Conservation (phyloP, 2,329 filamentous ascomycete species). For the Trichoderma breve region DNA sequence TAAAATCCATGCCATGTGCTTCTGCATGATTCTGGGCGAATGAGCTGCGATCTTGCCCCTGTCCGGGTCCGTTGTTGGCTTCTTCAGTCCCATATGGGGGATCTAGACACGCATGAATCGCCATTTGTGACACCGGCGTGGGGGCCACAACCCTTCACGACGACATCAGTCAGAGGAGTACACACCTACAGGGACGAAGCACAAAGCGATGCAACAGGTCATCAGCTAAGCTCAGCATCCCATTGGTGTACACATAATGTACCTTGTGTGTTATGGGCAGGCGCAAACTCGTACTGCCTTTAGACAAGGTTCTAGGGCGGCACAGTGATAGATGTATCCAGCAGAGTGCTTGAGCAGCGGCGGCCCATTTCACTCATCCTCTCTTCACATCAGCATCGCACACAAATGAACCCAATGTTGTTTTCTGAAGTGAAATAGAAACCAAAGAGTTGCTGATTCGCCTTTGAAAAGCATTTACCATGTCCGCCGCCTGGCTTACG, state of each 20-base stretch:
- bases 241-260: neutral
- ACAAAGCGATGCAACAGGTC: neutral
- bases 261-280: neutral
- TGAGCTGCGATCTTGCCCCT: neutral
- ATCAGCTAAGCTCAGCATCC: neutral
- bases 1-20: neutral
- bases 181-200: neutral
- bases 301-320: neutral
- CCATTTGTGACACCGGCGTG: neutral
- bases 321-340: neutral
- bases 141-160: neutral
- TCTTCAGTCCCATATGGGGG: neutral
- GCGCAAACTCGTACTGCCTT: neutral
- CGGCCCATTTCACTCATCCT: neutral
- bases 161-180: neutral
- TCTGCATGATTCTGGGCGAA: neutral
- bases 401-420: neutral
- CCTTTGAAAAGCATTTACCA: neutral
- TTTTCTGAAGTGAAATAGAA: neutral
- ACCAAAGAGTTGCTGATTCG: neutral
- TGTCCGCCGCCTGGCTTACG: neutral
- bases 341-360: neutral
- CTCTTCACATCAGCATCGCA: neutral
- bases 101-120: neutral
- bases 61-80: neutral